Evolutionary conservation across 345 rosid species (phyloP), one percentile per base, ranked within the genome.

Genomic region (Erodium maritimum): DNA sequence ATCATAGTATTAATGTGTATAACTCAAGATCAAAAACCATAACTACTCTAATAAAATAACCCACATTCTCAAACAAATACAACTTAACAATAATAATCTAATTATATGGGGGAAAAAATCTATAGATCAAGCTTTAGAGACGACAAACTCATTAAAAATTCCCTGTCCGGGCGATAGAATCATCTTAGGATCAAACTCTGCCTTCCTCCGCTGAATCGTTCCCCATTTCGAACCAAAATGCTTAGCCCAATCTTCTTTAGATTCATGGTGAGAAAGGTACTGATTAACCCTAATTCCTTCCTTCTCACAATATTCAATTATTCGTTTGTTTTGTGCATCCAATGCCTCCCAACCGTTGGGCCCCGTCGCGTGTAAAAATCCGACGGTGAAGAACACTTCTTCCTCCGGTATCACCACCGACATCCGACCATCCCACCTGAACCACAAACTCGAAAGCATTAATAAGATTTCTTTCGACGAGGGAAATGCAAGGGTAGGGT

Each of bases 171-270:
- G 96, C 20, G 98, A 83, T 14, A 86, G 59, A 24, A 86, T 60
- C 72, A 58, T 74, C 70, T 83, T 83, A 3, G 95, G 98, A 80
- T 91, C 98, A 80, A 81, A 91, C 59, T 52, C 69, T 6, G 62
- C 55, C 75, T 91, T 91, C 53, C 80, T 79, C 48, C 67, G 66
- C 17, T 50, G 42, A 56, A 84, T 86, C 37, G 56, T 71, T 19
- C 3, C 20, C 98, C 98, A 91, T 69, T 82, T 89, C n/a, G 85
- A 60, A 18, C 95, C 91, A 59, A 88, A 88, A 70, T 91, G 95
- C n/a, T 68, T 69, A n/a, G 60, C 33, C 98, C 98, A 91, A 9
- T 77, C 82, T 62, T 76, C 73, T 62, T 61, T 72, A 6, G 54
- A 75, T 8, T 58, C 59, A 70, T 80, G 70, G 64, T 71, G 67